Evolutionary conservation across 768 basidiomycete species (phyloP).

Genomic region (Lactarius hengduanensis): DNA sequence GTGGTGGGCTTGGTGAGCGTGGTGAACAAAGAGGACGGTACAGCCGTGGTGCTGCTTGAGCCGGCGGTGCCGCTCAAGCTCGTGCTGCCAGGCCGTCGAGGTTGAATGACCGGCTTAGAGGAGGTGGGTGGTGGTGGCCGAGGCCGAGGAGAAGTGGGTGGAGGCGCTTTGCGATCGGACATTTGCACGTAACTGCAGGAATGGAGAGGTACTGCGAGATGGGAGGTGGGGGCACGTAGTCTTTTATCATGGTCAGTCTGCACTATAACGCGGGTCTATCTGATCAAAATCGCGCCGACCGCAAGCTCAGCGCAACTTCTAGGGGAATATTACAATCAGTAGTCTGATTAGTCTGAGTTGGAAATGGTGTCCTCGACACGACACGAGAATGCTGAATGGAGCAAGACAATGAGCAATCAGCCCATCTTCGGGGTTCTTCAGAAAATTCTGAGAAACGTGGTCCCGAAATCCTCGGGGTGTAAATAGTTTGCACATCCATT

Average conservation of each 20-base stretch:
- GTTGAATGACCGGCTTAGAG: neutral
- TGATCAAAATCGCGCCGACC: neutral
- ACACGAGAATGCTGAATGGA: constrained; percentile 3
- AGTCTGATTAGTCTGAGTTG: constrained; percentile 15
- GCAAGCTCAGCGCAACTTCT: constrained; percentile 15
- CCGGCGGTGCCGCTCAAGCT: neutral
- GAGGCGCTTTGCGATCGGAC: neutral
- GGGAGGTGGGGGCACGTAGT: neutral
- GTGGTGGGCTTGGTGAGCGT: neutral
- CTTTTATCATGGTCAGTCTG: constrained; percentile 6
- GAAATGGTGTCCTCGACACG: constrained; percentile 8
- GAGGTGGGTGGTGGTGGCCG: neutral
- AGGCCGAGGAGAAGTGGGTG: neutral
- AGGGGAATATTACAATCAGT: neutral
- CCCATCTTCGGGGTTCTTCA: neutral
- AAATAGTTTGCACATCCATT: neutral
- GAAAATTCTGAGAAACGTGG: constrained; percentile 1
- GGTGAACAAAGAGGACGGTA: constrained; percentile 2
- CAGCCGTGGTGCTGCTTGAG: neutral
- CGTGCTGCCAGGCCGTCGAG: neutral
- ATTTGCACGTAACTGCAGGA: constrained; percentile 4
- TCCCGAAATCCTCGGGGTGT: neutral
- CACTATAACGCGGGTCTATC: neutral
- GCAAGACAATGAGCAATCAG: neutral
- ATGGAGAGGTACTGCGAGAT: neutral